Percentiles rank a stretch among this genome's conserved stretches.
Conservation (phyloP, 2,329 filamentous ascomycete species). For the Phialophora verrucosa region DNA sequence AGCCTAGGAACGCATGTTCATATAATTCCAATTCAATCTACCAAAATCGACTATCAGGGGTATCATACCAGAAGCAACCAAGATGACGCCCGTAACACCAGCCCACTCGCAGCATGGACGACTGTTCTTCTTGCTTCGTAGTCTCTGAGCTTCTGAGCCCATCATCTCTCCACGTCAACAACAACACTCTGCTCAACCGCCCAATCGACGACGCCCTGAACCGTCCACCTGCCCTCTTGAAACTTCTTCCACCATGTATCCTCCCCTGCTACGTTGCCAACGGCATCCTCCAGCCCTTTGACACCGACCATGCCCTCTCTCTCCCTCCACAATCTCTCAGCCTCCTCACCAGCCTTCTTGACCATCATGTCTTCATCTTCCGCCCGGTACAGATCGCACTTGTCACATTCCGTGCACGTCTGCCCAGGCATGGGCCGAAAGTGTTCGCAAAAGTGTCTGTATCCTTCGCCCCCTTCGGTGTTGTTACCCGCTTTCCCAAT, state of each 20-base stretch:
- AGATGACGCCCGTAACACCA: not conserved
- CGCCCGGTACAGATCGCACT: slow-evolving; percentile 74
- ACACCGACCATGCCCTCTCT: slow-evolving; percentile 58
- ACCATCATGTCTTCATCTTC: slow-evolving; percentile 75
- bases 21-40: not conserved
- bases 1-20: not conserved
- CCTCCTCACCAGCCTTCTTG: slow-evolving; percentile 70
- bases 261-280: slow-evolving; percentile 38
- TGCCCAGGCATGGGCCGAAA: slow-evolving; percentile 81
- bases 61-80: not conserved
- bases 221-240: slow-evolving; percentile 48
- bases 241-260: slow-evolving; percentile 47
- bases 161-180: slow-evolving; percentile 40
- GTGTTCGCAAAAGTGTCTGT: slow-evolving; percentile 94
- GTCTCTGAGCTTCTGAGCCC: not conserved
- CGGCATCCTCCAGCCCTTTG: slow-evolving; percentile 37
- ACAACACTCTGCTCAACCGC: slow-evolving; percentile 50
- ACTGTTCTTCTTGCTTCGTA: not conserved
- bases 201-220: slow-evolving; percentile 49
- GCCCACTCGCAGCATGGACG: not conserved
- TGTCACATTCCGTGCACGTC: slow-evolving; percentile 77
- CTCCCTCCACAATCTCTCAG: slow-evolving; percentile 73
- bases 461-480: slow-evolving; percentile 65
- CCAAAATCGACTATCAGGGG: not conserved
- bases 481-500: slow-evolving; percentile 38